Conservation (phyloP, 78 protist genomes). For the Dictyostelium capitatum region DNA sequence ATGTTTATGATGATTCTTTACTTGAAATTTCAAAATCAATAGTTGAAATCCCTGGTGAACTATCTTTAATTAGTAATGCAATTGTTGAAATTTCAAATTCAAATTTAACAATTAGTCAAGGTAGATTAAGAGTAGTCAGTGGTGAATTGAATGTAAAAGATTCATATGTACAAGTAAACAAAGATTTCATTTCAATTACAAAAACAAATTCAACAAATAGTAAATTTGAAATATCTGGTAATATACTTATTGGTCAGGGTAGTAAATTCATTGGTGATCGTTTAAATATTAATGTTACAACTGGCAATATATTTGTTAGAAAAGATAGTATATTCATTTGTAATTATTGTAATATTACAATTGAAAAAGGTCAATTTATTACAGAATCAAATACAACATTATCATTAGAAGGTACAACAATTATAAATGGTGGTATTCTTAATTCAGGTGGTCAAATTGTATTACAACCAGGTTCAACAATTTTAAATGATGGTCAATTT, state of each 20-base stretch:
- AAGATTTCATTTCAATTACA: neutral
- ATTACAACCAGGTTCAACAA: neutral
- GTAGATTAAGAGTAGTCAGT: neutral
- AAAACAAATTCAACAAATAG: neutral
- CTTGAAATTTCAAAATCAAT: neutral
- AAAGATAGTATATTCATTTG: neutral
- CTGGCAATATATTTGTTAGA: neutral
- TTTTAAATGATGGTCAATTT: neutral
- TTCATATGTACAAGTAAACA: neutral
- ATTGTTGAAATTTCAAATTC: neutral
- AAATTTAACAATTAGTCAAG: neutral
- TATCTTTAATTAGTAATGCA: neutral
- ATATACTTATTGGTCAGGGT: neutral
- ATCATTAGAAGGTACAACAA: conserved; percentile 11
- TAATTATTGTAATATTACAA: neutral
- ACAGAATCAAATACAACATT: neutral
- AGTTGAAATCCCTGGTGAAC: neutral
- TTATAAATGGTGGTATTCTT: neutral
- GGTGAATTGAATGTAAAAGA: neutral
- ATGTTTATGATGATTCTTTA: neutral
- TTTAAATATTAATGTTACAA: neutral
- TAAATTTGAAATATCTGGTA: neutral
- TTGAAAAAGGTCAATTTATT: neutral
- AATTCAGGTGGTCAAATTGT: neutral
- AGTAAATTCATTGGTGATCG: neutral